Conservation (phyloP, 805 yeast species). For the Peterozyma toletana region DNA sequence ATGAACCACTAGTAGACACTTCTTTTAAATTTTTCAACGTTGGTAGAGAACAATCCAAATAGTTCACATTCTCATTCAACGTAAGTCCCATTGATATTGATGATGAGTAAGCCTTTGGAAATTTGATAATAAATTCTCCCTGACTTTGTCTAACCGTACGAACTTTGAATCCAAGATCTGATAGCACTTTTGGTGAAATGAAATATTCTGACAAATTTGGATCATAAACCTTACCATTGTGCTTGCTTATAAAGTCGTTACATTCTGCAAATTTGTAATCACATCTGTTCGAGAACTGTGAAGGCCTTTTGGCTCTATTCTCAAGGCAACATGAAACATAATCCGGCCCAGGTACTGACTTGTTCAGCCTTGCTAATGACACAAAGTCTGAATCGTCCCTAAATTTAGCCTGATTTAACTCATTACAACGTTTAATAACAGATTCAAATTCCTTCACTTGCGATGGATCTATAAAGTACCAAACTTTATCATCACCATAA, state of each 20-base stretch:
- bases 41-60: too few species aligned
- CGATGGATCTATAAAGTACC: slow-evolving; percentile 59
- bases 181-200: slow-evolving; percentile 34
- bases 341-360: slow-evolving; percentile 10
- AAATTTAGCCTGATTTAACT: slow-evolving; percentile 7
- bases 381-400: neutral
- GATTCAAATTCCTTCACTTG: slow-evolving; percentile 45
- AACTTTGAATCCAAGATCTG: slow-evolving; percentile 43
- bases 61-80: slow-evolving; percentile 32
- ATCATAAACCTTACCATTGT: neutral
- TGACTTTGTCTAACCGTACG: slow-evolving; percentile 47
- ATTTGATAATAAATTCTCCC: slow-evolving; percentile 54
- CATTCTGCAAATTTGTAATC: slow-evolving; percentile 21
- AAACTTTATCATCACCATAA: slow-evolving; percentile 45
- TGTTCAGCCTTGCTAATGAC: slow-evolving; percentile 4
- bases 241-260: slow-evolving; percentile 16
- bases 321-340: slow-evolving; percentile 12
- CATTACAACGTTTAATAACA: slow-evolving; percentile 17
- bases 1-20: too few species aligned
- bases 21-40: too few species aligned
- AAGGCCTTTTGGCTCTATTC: slow-evolving; percentile 11
- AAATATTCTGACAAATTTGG: slow-evolving; percentile 1
- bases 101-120: slow-evolving; percentile 47
- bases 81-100: slow-evolving; percentile 48
- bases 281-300: slow-evolving; percentile 15